Conservation (phyloP, 2,329 filamentous ascomycete genomes). For the Kalmusia sp. region DNA sequence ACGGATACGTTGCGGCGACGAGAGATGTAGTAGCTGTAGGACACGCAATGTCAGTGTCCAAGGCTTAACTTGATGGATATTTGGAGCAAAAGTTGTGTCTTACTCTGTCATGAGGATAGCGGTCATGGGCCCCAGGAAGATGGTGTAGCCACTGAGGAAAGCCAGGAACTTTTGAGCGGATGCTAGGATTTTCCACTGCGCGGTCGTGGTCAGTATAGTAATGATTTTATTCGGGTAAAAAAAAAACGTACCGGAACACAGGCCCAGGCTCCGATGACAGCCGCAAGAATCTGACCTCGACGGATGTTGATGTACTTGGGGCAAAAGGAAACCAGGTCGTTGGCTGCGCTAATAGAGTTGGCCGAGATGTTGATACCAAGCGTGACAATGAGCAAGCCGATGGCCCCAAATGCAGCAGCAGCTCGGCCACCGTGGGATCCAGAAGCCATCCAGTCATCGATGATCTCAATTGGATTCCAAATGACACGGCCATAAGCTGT, state of each 20-base stretch:
- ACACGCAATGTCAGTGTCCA: no score
- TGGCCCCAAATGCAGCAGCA: constrained; percentile 33
- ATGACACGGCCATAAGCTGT: constrained; percentile 31
- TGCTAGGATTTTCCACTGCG: constrained; percentile 45
- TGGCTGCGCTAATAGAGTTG: constrained; percentile 32
- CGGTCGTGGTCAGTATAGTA: constrained; percentile 1
- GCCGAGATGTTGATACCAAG: constrained; percentile 46
- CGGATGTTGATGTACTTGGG: constrained; percentile 36
- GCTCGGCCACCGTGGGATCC: constrained; percentile 38
- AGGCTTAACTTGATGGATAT: no score
- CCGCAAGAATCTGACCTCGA: constrained; percentile 42
- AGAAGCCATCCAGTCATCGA: constrained; percentile 47
- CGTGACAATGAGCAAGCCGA: constrained; percentile 30
- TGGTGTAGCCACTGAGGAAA: constrained; percentile 38
- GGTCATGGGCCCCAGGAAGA: constrained; percentile 35
- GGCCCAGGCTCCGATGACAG: constrained; percentile 46
- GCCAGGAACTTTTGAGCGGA: constrained; percentile 44
- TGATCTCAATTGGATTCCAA: constrained; percentile 47
- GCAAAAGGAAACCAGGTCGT: constrained; percentile 30
- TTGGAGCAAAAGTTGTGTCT: no score
- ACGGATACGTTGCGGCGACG: constrained; percentile 30
- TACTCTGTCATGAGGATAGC: constrained; percentile 29
- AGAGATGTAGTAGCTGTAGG: constrained; percentile 32
- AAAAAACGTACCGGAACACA: constrained; percentile 42
- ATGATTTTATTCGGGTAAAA: background rate